Conservation (phyloP, 371 early-diverging fungal species). For the Actinomucor elegans region DNA sequence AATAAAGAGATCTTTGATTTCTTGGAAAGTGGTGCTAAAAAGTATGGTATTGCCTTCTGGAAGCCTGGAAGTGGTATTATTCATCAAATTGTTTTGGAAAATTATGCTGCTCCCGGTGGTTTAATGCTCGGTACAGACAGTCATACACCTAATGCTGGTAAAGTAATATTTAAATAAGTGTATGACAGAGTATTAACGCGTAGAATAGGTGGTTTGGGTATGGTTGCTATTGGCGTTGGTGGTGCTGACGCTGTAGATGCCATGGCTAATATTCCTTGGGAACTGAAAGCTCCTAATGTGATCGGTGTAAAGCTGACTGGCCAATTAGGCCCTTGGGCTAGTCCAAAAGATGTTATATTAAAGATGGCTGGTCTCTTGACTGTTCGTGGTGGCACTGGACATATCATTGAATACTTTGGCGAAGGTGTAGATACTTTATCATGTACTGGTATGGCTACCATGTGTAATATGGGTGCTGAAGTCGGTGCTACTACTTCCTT, state of each 20-base stretch:
- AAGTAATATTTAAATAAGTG: background rate
- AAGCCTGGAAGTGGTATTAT: constrained; percentile 89
- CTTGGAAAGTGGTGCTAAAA: constrained; percentile 72
- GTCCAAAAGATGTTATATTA: constrained; percentile 90
- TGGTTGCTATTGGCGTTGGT: constrained; percentile 93
- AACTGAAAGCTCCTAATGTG: constrained; percentile 90
- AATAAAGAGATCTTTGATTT: constrained; percentile 90
- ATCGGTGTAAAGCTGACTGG: constrained; percentile 94
- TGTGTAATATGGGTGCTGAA: constrained; percentile 96
- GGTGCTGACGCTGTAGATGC: constrained; percentile 96
- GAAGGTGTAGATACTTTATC: constrained; percentile 82
- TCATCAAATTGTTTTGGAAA: constrained; percentile 92
- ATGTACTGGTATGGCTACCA: constrained; percentile 95
- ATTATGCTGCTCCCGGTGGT: constrained; percentile 90
- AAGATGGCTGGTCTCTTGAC: constrained; percentile 87
- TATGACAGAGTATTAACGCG: background rate
- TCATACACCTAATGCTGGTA: constrained; percentile 74
- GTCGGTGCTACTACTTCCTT: constrained; percentile 92
- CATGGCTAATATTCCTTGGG: constrained; percentile 94
- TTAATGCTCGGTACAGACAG: constrained; percentile 91
- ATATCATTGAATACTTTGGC: constrained; percentile 93
- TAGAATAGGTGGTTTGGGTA: constrained; percentile 83
- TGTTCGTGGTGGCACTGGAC: constrained; percentile 89
- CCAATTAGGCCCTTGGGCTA: constrained; percentile 84
- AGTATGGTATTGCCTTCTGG: constrained; percentile 92